Base-by-base conservation (phyloP, 139 green algal species). In the Eudorina sp. region DNA sequence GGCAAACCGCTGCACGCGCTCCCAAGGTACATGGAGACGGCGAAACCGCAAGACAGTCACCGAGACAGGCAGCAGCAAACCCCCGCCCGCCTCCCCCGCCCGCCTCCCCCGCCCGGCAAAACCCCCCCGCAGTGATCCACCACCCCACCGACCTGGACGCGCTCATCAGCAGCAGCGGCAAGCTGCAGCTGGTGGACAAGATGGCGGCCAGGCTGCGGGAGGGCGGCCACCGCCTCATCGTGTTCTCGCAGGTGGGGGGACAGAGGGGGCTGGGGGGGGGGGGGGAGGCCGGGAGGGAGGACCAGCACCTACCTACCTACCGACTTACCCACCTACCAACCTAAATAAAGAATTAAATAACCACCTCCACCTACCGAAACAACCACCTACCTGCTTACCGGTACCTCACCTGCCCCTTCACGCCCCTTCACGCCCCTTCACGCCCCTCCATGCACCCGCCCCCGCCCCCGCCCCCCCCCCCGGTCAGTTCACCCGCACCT, bases 181-280 rank as follows among this genome's bases (percentile, higher is more conserved):
- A 99, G 91, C 96, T 99, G 81, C 75, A 92, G 60, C 94, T 99
- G 89, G 90, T 99, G 62, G 91, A 96, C 89, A 92, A 92, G 70
- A 97, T 99, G 93, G 90, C 97, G 55, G 62, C 36, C 2, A 90
- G 86, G 36, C 86, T 95, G 46, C 81, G 64, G 70, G 55, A 77
- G 29, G 48, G 43, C 21, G 92, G 92, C 14, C 94, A 95, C 88
- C 46, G 89, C 0, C 36, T 92, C 31, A 88, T 94, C 81, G 91
- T 94, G 34, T 92, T 91, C 86, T 91, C 85, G 23, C 89, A 92
- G 87, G 87, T 90, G 55, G n/a, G 70, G n/a, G 58, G n/a, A n/a
- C n/a, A 29, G 23, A 72, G 62, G 62, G 36, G 62, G 62, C n/a
- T 29, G 53, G 53, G 53, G 53, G 19, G 53, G 19, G 53, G 53